Conservation (phyloP, 176 grass and related monocot species). For the Aegilops bicornis region DNA sequence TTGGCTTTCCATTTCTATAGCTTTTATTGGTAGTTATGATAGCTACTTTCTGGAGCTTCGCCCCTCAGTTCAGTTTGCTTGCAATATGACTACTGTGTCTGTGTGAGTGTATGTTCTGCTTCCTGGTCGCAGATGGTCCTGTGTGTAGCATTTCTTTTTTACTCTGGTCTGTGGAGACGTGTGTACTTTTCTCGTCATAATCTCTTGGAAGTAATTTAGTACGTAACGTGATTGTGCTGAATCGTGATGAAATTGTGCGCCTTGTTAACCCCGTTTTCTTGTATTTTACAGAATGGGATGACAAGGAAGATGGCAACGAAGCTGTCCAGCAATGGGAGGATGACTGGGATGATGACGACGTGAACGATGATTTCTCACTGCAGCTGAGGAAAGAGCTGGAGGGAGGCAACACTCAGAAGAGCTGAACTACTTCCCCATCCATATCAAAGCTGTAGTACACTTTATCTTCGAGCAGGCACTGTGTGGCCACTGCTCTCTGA, state of each 20-base stretch:
- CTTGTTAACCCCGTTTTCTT: background rate
- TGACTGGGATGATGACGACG: slow-evolving; percentile 84
- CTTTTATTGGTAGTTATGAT: background rate
- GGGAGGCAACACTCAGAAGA: slow-evolving; percentile 57
- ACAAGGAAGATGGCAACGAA: slow-evolving; percentile 82
- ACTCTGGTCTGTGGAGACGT: background rate
- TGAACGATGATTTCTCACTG: slow-evolving; percentile 81
- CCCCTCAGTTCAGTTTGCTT: background rate
- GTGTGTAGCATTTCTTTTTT: background rate
- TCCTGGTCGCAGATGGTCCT: background rate
- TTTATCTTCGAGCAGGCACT: background rate
- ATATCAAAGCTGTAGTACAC: background rate
- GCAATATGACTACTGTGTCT: background rate
- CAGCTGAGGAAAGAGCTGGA: slow-evolving; percentile 90
- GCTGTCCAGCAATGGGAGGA: slow-evolving; percentile 87
- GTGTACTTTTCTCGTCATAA: background rate
- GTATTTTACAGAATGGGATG: slow-evolving; percentile 71
- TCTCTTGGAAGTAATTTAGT: background rate
- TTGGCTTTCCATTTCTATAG: background rate
- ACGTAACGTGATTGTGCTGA: background rate
- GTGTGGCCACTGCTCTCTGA: slow-evolving; percentile 14
- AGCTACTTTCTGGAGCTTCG: background rate
- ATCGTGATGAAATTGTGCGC: background rate
- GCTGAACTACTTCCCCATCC: slow-evolving; percentile 30
- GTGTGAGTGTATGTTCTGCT: background rate